Base-by-base conservation (phyloP, 1,284 basidiomycete genomes). In the Hypsizygus ulmarius region DNA sequence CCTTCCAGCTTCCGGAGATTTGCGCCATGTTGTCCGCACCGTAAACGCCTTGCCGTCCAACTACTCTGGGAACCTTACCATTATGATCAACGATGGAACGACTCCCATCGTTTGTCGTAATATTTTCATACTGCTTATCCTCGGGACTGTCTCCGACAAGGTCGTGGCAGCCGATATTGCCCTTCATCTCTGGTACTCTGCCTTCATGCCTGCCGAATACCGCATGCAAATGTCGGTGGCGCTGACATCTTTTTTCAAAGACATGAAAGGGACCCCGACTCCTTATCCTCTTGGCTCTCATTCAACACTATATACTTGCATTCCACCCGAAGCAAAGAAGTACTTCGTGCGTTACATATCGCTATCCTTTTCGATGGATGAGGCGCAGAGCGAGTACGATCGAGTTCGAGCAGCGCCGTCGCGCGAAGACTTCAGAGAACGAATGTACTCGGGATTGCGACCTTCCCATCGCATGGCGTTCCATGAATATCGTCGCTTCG, bases 171-270 rank as follows among this genome's bases (percentile, higher is more conserved):
- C 64, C 0, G 72, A 76, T 39, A 54, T 68, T 2, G 72, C 72
- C 12, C 63, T 76, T 16, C 74, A 75, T 47, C 64, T 69, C 36
- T 74, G 71, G 69, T 72, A 70, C 42, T 75, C 73, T 9, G 57
- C 59, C 1, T 70, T 67, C 48, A 47, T 74, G 21, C 72, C 71
- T 27, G 41, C 43, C 1, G 60, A 61, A 36, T 67, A 71, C 50
- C 52, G 50, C 11, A 33, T 56, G n/a, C 55, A 34, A 12, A 29
- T 60, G 1, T 21, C 43, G 1, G 9, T 49, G 12, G 51, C 64
- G 21, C 44, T 65, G 18, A 37, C 51, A 1, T 47, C 57, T 27
- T 47, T 58, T 25, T 28, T 64, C 10, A 12, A 47, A 10, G 35
- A 43, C 37, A 33, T 39, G 11, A 15, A n/a, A n/a, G 16, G 16